Evolutionary conservation across 306 rosid genomes (phyloP).

Genomic region (Prunus fruticosa): DNA sequence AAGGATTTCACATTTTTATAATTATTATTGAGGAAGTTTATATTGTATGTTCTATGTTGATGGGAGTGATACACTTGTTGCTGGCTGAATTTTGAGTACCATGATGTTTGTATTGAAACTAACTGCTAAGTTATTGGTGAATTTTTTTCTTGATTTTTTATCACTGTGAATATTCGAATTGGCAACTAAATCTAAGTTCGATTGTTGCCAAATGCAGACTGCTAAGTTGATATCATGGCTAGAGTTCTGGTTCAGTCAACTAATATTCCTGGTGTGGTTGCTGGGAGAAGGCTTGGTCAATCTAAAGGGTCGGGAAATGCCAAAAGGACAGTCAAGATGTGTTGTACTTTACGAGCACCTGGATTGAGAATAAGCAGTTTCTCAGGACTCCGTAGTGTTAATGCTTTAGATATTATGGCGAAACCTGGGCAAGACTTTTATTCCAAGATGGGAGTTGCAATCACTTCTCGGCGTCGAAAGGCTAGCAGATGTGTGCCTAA

Average conservation of each 20-base stretch:
- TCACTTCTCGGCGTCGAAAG: slow-evolving; percentile 48
- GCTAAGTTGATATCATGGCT: slow-evolving; percentile 55
- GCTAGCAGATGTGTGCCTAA: slow-evolving; percentile 65
- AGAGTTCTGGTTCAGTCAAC: slow-evolving; percentile 81
- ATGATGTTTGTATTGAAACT: background rate
- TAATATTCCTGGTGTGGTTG: slow-evolving; percentile 57
- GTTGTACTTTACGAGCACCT: slow-evolving; percentile 43
- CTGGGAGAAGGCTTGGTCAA: slow-evolving; percentile 46
- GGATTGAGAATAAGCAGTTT: slow-evolving; percentile 54
- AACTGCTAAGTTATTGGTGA: background rate
- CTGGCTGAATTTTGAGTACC: background rate
- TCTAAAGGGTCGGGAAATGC: slow-evolving; percentile 57
- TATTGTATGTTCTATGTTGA: background rate
- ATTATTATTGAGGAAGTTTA: background rate
- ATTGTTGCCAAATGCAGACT: slow-evolving; percentile 25
- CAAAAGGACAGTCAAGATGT: slow-evolving; percentile 52
- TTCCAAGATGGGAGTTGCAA: slow-evolving; percentile 48
- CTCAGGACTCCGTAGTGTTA: slow-evolving; percentile 65
- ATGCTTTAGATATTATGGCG: slow-evolving; percentile 59
- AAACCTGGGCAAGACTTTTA: slow-evolving; percentile 56
- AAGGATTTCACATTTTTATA: background rate
- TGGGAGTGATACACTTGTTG: background rate
- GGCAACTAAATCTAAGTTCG: slow-evolving; percentile 13
- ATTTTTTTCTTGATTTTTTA: background rate
- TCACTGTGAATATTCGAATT: background rate